Base-by-base conservation (phyloP, 257 asterid genomes). In the Thymus quinquecostatus region DNA sequence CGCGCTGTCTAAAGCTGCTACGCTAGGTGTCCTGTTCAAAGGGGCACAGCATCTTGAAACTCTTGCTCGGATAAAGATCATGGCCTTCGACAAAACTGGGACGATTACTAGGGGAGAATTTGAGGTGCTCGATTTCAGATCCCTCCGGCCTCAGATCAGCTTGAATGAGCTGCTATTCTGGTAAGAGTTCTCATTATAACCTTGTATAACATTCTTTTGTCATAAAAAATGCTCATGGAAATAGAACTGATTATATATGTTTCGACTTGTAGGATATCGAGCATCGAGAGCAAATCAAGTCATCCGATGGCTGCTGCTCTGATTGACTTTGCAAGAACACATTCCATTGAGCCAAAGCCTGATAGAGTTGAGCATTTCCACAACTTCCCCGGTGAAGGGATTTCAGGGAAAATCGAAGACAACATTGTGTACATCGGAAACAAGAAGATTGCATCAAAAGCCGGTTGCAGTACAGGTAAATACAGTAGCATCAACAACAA, bases 31-130 rank as follows among this genome's bases (percentile, higher is more conserved):
- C 71, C 81, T 92, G 77, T 84, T 92, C 60, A 92, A 90, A 80
- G 96, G 98, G 21, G 92, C 91, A 0, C 89, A 88, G 38, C 82
- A 88, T 79, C 84, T 92, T 10, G 98, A 92, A 73, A 85, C 81
- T 45, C 94, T 93, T 7, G 89, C 98, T 2, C 48, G 62, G 66
- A 75, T 91, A 9, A 91, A 84, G 79, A 68, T 85, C 76, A 89
- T 93, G 89, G 96, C 95, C 41, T 93, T 91, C 58, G 98, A 93
- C 78, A 93, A 93, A 75, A 93, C 98, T 0, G 98, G 98, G 55
- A 93, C 98, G 7, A 83, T 93, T 12, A 93, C 98, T 0, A 78
- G 85, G 63, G 98, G 94, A 64, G 97, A 93, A 74, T 93, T 93
- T 74, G 60, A 70, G 11, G 97, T 93, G 33, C 77, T 81, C 0